Base-by-base conservation (phyloP, 306 rosid genomes). In the Castanea sativa region DNA sequence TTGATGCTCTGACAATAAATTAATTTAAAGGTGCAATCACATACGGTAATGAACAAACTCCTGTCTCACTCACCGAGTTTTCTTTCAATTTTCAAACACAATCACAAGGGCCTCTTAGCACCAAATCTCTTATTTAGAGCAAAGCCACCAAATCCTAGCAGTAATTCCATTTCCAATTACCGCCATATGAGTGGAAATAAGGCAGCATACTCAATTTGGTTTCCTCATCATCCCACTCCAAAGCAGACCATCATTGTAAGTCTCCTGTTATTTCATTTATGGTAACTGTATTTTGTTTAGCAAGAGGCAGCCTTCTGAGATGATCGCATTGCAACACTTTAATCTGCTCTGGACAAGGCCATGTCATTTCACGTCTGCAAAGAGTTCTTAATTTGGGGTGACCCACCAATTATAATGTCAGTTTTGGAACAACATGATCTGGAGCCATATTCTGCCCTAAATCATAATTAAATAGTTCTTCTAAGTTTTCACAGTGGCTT, bases 181-280 rank as follows among this genome's bases (percentile, higher is more conserved):
- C 3, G 6, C 61, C 55, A n/a, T n/a, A 20, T n/a, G 63, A 27
- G 25, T 61, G 25, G 63, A 79, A 79, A 30, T 7, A 79, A n/a
- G 2, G 10, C 41, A 60, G 61, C 82, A 79, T 27, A 64, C 67
- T 55, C 0, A 67, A 60, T 15, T 53, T 69, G 6, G 67, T 27
- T 45, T 12, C 8, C 2, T 21, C n/a, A 14, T 19, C 11, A 23
- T 53, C 30, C 78, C 73, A 79, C 4, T n/a, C 33, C 73, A 61
- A 33, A 5, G 55, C 43, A 5, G 6, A 6, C 78, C 82, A 61
- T 78, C 82, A 73, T 23, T 43, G 45, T 1, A n/a, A 30, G 61
- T 61, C 67, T 52, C 78, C 82, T 16, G 16, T 49, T 30, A 79
- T 79, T 21, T 73, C 78, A 18, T 51, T 8, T 1, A 79, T 51